Percentiles rank a stretch among this genome's conserved stretches.
phyloP scores from a whole-genome alignment of 768 basidiomycete species.

The Agaricus blazei region DNA sequence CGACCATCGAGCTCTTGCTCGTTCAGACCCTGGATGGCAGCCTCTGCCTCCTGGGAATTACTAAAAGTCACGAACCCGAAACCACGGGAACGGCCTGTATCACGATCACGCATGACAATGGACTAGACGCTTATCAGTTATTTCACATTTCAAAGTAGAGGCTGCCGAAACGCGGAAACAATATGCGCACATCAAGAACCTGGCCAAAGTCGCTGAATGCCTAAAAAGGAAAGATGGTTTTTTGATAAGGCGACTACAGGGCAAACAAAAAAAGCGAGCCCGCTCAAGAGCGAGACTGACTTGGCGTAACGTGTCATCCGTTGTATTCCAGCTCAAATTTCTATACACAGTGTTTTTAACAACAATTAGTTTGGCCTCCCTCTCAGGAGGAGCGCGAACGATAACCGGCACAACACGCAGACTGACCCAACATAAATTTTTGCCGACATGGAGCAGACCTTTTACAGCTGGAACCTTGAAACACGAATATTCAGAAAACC shows the following conservation, averaged over 20 bases:
- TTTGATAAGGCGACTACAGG: constrained; percentile 45
- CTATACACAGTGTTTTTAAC: constrained; percentile 55
- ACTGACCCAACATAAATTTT: constrained; percentile 96
- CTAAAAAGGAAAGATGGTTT: constrained; percentile 44
- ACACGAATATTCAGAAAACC: constrained; percentile 41
- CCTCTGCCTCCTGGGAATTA: constrained; percentile 58
- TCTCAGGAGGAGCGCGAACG: constrained; percentile 43
- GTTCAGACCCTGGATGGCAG: constrained; percentile 73
- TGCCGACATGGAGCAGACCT: constrained; percentile 62
- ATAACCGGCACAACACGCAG: constrained; percentile 48
- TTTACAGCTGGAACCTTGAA: constrained; percentile 48
- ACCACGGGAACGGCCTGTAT: constrained; percentile 94
- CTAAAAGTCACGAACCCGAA: constrained; percentile 93
- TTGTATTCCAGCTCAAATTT: constrained; percentile 96
- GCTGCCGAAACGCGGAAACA: neutral
- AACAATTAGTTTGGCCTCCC: constrained; percentile 53
- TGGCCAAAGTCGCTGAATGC: constrained; percentile 80
- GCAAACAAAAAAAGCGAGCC: constrained; percentile 21
- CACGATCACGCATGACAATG: constrained; percentile 98
- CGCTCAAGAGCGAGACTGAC: constrained; percentile 61
- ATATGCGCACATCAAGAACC: constrained; percentile 85
- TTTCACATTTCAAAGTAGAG: neutral
- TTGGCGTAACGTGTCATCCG: constrained; percentile 83
- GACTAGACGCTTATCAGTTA: constrained; percentile 46
- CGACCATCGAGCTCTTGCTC: constrained; percentile 94